Evolutionary conservation across 805 yeast species (phyloP).

Genomic region (Ogataea sp.): DNA sequence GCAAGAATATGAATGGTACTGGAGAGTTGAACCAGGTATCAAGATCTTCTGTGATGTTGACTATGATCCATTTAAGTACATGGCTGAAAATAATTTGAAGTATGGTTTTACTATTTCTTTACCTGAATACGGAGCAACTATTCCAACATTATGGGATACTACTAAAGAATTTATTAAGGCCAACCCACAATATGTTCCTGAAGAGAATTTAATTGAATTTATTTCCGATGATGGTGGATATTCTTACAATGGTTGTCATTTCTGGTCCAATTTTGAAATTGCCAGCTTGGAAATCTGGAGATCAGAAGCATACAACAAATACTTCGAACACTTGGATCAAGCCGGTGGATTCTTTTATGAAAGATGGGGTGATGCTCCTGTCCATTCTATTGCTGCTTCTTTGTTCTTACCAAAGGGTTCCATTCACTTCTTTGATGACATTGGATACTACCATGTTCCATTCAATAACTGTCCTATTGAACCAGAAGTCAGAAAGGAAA

Average conservation of each 20-base stretch:
- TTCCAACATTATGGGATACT: conserved; percentile 69
- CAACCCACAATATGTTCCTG: conserved; percentile 51
- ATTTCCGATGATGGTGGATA: conserved; percentile 62
- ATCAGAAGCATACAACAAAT: conserved; percentile 56
- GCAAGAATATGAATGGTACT: conserved; percentile 78
- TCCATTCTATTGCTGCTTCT: conserved; percentile 82
- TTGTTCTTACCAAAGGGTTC: conserved; percentile 62
- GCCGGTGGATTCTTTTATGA: conserved; percentile 91
- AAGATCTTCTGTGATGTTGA: conserved; percentile 75
- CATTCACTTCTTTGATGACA: conserved; percentile 75
- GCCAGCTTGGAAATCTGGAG: conserved; percentile 73
- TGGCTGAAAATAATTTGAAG: conserved; percentile 67
- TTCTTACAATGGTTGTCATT: conserved; percentile 75
- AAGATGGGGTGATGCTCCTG: conserved; percentile 95
- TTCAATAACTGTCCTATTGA: conserved; percentile 76
- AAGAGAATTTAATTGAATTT: conserved; percentile 61
- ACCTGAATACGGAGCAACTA: conserved; percentile 66
- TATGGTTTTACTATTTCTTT: conserved; percentile 76
- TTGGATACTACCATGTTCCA: conserved; percentile 81
- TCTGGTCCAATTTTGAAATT: conserved; percentile 88
- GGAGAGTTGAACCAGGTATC: conserved; percentile 92
- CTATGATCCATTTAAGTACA: conserved; percentile 73
- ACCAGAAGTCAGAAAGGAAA: conserved; percentile 41
- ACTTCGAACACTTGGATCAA: conserved; percentile 66
- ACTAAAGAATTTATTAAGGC: conserved; percentile 52